phyloP scores from a whole-genome alignment of 2,329 filamentous ascomycete genomes.

The Colletotrichum neosansevieriae region DNA sequence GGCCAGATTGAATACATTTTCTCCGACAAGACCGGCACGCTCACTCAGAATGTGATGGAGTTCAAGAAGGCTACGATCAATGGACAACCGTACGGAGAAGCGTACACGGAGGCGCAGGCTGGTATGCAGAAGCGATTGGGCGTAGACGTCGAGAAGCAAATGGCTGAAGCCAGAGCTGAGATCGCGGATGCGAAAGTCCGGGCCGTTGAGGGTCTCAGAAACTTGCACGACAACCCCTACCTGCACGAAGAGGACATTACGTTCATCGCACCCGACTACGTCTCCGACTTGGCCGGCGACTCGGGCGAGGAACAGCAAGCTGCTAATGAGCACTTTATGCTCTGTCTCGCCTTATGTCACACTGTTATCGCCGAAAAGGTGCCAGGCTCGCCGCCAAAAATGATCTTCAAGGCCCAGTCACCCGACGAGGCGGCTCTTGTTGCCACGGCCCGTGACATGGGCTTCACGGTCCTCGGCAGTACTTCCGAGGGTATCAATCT shows the following conservation, averaged over 20 bases:
- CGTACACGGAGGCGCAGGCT: conserved; percentile 95
- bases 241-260: conserved; percentile 90
- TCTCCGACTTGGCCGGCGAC: conserved; percentile 83
- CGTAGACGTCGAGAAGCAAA: conserved; percentile 86
- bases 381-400: conserved; percentile 89
- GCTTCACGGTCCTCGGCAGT: conserved; percentile 89
- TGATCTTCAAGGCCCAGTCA: conserved; percentile 96
- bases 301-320: conserved; percentile 81
- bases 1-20: conserved; percentile 99
- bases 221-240: conserved; percentile 89
- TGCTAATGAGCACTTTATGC: conserved; percentile 91
- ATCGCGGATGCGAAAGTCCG: conserved; percentile 82
- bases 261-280: conserved; percentile 91
- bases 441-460: conserved; percentile 92
- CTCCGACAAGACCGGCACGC: conserved; percentile 90
- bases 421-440: conserved; percentile 97
- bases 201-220: conserved; percentile 79
- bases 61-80: conserved; percentile 99
- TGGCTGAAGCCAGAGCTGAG: conserved; percentile 76
- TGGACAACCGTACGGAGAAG: conserved; percentile 95
- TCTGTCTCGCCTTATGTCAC: conserved; percentile 94
- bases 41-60: conserved; percentile 97
- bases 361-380: conserved; percentile 92
- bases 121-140: conserved; percentile 95
- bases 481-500: conserved; percentile 84